Conservation (phyloP, 164 flowering plant genomes). For the Vitis amurensis region DNA sequence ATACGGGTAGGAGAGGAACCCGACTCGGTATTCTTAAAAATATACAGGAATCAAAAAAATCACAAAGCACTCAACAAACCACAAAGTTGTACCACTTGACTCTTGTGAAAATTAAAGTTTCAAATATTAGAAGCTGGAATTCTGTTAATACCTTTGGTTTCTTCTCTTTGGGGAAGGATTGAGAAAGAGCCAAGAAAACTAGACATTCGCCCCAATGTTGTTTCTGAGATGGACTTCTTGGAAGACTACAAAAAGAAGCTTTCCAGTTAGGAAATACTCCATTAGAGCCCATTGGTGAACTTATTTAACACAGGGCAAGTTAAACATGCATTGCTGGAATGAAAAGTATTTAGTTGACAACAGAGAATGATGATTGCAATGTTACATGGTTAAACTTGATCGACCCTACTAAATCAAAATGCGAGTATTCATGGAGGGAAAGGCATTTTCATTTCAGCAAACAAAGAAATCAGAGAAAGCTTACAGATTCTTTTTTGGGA, state of each 20-base stretch:
- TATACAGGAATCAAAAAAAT: neutral
- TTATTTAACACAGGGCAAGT: neutral
- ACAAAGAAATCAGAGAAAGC: slow-evolving; percentile 11
- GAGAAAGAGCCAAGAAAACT: slow-evolving; percentile 43
- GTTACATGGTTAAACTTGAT: too few relatives aligned
- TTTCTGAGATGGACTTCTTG: slow-evolving; percentile 43
- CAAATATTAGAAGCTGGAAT: neutral
- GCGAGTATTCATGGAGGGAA: neutral
- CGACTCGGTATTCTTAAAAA: too few relatives aligned
- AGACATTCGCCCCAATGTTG: slow-evolving; percentile 38
- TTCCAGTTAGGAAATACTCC: slow-evolving; percentile 1
- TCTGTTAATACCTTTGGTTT: slow-evolving; percentile 28
- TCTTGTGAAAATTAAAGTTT: neutral
- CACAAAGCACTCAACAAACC: neutral
- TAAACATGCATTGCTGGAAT: neutral
- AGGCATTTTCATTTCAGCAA: neutral
- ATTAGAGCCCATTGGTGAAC: neutral
- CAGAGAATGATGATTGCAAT: too few relatives aligned
- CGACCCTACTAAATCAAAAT: neutral
- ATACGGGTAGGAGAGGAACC: too few relatives aligned
- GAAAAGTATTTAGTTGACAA: neutral
- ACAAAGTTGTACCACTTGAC: neutral
- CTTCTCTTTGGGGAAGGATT: slow-evolving; percentile 29
- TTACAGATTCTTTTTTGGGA: slow-evolving; percentile 41
- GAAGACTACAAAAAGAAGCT: slow-evolving; percentile 26